Conservation (phyloP, 371 early-diverging fungal genomes). For the Vairimorpha ceranae region DNA sequence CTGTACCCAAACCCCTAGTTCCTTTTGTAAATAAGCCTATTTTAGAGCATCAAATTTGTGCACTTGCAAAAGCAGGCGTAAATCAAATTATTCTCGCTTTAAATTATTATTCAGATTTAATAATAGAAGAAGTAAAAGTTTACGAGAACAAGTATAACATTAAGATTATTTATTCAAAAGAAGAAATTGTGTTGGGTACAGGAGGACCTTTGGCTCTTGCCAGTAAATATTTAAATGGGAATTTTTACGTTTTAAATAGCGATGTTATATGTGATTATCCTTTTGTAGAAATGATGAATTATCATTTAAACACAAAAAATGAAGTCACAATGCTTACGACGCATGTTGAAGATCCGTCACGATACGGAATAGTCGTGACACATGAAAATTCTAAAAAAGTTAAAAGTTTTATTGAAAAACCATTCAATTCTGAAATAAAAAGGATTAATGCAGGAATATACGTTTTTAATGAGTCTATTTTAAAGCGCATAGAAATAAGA, state of each 20-base stretch:
- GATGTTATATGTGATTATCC: conserved; percentile 97
- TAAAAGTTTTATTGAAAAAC: conserved; percentile 93
- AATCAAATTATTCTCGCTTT: conserved; percentile 92
- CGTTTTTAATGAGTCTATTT: conserved; percentile 78
- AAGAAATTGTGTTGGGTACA: conserved; percentile 88
- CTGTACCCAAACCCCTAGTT: conserved; percentile 93
- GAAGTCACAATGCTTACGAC: conserved; percentile 68
- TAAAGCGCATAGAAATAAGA: conserved; percentile 75
- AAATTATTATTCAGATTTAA: conserved; percentile 83
- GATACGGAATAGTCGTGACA: conserved; percentile 85
- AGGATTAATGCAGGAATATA: conserved; percentile 98
- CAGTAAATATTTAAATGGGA: conserved; percentile 74
- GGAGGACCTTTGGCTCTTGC: conserved; percentile 93
- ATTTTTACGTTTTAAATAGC: conserved; percentile 94
- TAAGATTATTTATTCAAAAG: conserved; percentile 87
- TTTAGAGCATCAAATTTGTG: conserved; percentile 95
- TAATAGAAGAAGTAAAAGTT: conserved; percentile 74
- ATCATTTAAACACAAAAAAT: conserved; percentile 65
- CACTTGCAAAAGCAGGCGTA: conserved; percentile 85
- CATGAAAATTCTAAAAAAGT: conserved; percentile 66
- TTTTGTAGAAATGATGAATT: conserved; percentile 73
- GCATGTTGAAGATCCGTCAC: conserved; percentile 88
- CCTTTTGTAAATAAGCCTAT: conserved; percentile 96
- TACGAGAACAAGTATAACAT: conserved; percentile 69
- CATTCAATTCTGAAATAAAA: conserved; percentile 79